Percentiles rank a stretch among this genome's conserved stretches.
phyloP scores from a whole-genome alignment of 2,329 filamentous ascomycete genomes.

The Claviceps quebecensis region DNA sequence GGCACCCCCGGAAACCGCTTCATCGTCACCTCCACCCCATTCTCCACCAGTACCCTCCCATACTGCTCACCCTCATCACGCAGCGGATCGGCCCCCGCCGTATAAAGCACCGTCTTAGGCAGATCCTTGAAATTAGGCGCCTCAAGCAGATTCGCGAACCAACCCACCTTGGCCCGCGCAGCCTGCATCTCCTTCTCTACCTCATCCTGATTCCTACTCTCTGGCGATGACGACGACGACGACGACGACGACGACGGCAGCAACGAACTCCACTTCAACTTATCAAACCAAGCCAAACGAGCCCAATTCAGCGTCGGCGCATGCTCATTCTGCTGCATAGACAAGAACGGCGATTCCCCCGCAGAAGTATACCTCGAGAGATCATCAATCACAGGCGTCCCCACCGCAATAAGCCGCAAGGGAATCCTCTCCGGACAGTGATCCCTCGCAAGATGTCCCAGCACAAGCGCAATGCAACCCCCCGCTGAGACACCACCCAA shows the following conservation, averaged over 20 bases:
- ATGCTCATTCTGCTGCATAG: constrained; percentile 26
- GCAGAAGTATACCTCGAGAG: constrained; percentile 21
- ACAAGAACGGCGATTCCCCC: constrained; percentile 24
- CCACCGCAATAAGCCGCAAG: constrained; percentile 22
- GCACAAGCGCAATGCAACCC: constrained; percentile 23
- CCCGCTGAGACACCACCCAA: constrained; percentile 33
- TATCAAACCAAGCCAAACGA: constrained; percentile 27
- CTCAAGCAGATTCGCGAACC: constrained; percentile 20
- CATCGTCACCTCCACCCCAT: constrained; percentile 30
- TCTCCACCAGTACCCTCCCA: constrained; percentile 24
- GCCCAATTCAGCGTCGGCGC: constrained; percentile 30
- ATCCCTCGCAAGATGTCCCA: constrained; percentile 27
- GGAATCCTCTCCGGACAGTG: constrained; percentile 16
- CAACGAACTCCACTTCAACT: constrained; percentile 17
- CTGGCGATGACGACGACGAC: constrained; percentile 5
- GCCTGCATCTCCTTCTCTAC: constrained; percentile 2
- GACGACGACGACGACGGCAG: constrained; percentile 5
- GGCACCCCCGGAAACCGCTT: constrained; percentile 33
- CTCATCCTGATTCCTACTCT: too few species aligned
- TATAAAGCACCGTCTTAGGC: constrained; percentile 26
- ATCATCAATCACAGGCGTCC: constrained; percentile 27
- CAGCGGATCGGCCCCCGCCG: constrained; percentile 29
- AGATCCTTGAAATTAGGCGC: constrained; percentile 21
- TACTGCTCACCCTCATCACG: constrained; percentile 36
- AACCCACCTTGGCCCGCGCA: constrained; percentile 10